Base-by-base conservation (phyloP, 108 stramenopile genomes). In the Cylindrotheca closterium region DNA sequence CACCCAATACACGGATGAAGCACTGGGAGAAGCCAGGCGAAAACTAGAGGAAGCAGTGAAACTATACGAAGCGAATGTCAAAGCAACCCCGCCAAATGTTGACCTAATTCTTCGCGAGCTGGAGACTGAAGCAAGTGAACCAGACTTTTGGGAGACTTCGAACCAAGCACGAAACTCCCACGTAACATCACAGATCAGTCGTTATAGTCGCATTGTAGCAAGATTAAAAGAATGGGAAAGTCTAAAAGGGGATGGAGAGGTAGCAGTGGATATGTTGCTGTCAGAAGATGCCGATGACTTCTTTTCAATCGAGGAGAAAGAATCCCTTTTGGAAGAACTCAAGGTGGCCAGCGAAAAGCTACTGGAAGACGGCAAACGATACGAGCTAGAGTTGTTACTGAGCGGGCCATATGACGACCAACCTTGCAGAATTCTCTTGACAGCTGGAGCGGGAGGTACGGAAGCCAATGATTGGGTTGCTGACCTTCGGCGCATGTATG, bases 361-460 rank as follows among this genome's bases (percentile, higher is more conserved):
- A 26, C 22, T 81, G n/a, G 54, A 79, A 18, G 79, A 83, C 47
- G 50, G 55, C 12, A 73, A 87, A 71, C 63, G 67, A 25, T 85
- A 87, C 62, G 83, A 91, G 59, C 60, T 91, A 45, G 80, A 87
- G 46, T 62, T 83, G 8, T 59, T 93, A 19, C 63, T 93, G 59
- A 77, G 75, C 24, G 92, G 88, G 12, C 85, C 85, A 3, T 90
- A 88, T 62, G 92, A 93, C 74, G 65, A 75, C 30, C 67, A 73
- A 7, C 77, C 93, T 26, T 87, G 77, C 27, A 91, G 96, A 15
- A 25, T 99, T n/a, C 46, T 97, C 19, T 78, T 99, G 42, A 94
- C 96, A 8, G 95, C 97, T n/a, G 98, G 98, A 1, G 96, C 95
- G 3, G 98, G 98, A 10, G 98, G 98, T 10, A 96, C 96, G 19